Conservation (phyloP, 1,284 basidiomycete species). For the Ustilago curta region DNA sequence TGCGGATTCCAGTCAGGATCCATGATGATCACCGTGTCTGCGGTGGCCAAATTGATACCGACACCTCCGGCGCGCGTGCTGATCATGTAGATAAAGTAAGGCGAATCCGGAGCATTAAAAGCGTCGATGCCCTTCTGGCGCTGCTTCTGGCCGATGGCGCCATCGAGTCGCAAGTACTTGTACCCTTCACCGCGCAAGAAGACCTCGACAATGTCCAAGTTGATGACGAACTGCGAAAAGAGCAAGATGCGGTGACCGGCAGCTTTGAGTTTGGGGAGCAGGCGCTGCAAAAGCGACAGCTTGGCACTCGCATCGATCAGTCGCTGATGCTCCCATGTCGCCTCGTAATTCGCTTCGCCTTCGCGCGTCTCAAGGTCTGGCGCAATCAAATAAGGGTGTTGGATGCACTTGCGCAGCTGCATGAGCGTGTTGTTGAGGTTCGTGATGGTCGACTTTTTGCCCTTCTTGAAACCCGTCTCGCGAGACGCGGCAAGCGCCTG, state of each 20-base stretch:
- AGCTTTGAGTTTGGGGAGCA: slow-evolving; percentile 68
- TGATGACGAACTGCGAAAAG: slow-evolving; percentile 68
- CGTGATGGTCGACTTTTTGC: slow-evolving; percentile 44
- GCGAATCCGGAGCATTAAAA: slow-evolving; percentile 87
- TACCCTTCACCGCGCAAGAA: slow-evolving; percentile 67
- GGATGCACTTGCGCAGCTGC: slow-evolving; percentile 64
- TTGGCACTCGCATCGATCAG: slow-evolving; percentile 88
- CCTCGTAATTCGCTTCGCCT: slow-evolving; percentile 75
- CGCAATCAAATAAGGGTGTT: slow-evolving; percentile 78
- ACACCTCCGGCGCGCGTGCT: slow-evolving; percentile 70
- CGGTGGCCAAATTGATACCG: slow-evolving; percentile 72
- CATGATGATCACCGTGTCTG: slow-evolving; percentile 90
- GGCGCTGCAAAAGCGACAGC: slow-evolving; percentile 63
- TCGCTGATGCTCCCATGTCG: slow-evolving; percentile 79
- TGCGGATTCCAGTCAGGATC: slow-evolving; percentile 97
- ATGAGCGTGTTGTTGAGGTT: slow-evolving; percentile 64
- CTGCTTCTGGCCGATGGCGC: slow-evolving; percentile 38
- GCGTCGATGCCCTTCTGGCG: slow-evolving; percentile 78
- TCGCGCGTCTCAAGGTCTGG: slow-evolving; percentile 77
- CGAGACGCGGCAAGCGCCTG: slow-evolving; percentile 48
- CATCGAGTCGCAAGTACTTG: slow-evolving; percentile 66
- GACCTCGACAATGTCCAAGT: slow-evolving; percentile 68
- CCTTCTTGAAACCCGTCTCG: slow-evolving; percentile 17
- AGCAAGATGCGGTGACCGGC: slow-evolving; percentile 66
- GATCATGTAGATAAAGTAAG: slow-evolving; percentile 70